Conservation (phyloP, 805 yeast genomes). For the Blastobotrys muscicola region DNA sequence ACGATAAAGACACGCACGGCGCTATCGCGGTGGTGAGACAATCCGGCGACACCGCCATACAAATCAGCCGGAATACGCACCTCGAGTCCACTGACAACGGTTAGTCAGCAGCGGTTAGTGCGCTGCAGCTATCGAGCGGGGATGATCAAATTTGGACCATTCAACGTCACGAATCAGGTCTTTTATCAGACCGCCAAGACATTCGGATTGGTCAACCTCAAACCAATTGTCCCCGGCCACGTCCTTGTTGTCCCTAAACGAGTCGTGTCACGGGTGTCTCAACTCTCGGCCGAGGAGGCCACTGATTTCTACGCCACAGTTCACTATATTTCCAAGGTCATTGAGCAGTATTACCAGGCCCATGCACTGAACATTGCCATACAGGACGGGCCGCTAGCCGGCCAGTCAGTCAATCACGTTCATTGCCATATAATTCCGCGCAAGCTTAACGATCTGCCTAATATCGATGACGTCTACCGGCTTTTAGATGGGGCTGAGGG, state of each 20-base stretch:
- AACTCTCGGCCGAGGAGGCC: conserved; percentile 59
- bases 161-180: conserved; percentile 28
- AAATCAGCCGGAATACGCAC: too few relatives aligned
- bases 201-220: conserved; percentile 81
- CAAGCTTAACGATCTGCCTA: conserved; percentile 39
- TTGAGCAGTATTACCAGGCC: conserved; percentile 59
- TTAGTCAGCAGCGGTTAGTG: too few relatives aligned
- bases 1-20: too few relatives aligned
- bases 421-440: conserved; percentile 94
- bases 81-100: too few relatives aligned
- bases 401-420: conserved; percentile 91
- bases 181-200: conserved; percentile 50
- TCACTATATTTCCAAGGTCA: conserved; percentile 59
- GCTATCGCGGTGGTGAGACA: too few relatives aligned
- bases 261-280: conserved; percentile 53
- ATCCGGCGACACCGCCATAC: too few relatives aligned
- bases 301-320: conserved; percentile 70
- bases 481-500: conserved; percentile 49
- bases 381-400: conserved; percentile 95
- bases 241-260: conserved; percentile 81
- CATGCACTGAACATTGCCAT: conserved; percentile 83
- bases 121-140: not conserved
- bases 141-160: conserved; percentile 23
- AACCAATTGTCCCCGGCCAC: conserved; percentile 93
- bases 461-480: conserved; percentile 71